These are phyloP conservation scores for Dalbergia oliveri DNA, from an alignment of 306 rosid genomes.

Conservation along the genomic window DNA sequence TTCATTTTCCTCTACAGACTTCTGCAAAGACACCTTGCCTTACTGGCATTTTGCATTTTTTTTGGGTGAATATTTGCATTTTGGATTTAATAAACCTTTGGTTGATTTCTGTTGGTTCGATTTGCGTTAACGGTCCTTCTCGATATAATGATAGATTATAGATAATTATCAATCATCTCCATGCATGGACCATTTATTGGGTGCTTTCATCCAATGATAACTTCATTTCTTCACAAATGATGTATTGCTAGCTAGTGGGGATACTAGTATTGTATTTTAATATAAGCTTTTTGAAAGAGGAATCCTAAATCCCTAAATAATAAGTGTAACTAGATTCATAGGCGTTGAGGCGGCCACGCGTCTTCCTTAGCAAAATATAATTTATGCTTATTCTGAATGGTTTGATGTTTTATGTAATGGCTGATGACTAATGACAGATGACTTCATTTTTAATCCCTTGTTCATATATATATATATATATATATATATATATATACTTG, in stretches of 20 bases:
- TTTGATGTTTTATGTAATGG: too few relatives aligned
- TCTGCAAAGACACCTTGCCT: slow-evolving; percentile 50
- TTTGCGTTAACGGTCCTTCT: slow-evolving; percentile 47
- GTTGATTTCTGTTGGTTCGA: slow-evolving; percentile 42
- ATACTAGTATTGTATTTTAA: slow-evolving; percentile 18
- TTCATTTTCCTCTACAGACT: not conserved
- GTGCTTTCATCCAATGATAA: slow-evolving; percentile 48
- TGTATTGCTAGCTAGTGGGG: slow-evolving; percentile 43
- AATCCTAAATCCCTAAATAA: slow-evolving; percentile 33
- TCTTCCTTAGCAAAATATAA: not conserved
- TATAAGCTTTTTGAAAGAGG: slow-evolving; percentile 45
- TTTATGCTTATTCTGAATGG: too few relatives aligned
- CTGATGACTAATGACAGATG: too few relatives aligned
- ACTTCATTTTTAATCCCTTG: too few relatives aligned
- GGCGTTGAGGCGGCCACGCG: not conserved
- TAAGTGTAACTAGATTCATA: slow-evolving; percentile 16
- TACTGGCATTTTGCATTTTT: slow-evolving; percentile 8
- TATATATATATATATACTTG: too few relatives aligned
- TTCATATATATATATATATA: too few relatives aligned
- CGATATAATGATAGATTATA: not conserved
- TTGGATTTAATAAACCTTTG: slow-evolving; percentile 23
- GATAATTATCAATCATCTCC: not conserved
- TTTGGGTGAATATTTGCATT: too few relatives aligned
- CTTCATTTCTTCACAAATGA: slow-evolving; percentile 20
- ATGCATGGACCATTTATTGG: slow-evolving; percentile 38